These are phyloP conservation scores for Entoloma clypeatum DNA, from an alignment of 1,284 basidiomycete genomes.

Conservation along the genomic window DNA sequence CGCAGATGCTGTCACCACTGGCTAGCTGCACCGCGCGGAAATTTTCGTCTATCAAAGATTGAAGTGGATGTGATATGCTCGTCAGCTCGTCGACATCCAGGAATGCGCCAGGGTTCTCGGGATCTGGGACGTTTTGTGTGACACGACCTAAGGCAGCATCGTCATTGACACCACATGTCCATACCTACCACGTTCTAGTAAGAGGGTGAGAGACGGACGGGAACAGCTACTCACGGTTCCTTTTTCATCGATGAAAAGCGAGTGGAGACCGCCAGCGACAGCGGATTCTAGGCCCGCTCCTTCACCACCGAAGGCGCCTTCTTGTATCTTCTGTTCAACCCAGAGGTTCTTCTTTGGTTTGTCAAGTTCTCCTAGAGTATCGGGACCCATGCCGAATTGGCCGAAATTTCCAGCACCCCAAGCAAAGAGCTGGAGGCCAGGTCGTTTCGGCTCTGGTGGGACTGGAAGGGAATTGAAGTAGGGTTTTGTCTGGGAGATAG, in stretches of 20 bases:
- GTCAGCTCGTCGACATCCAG: slow-evolving; percentile 80
- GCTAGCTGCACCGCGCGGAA: slow-evolving; percentile 84
- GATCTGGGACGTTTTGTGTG: slow-evolving; percentile 70
- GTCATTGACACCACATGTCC: slow-evolving; percentile 91
- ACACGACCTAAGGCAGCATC: slow-evolving; percentile 86
- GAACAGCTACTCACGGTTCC: slow-evolving; percentile 61
- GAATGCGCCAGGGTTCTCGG: slow-evolving; percentile 52
- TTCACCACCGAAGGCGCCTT: slow-evolving; percentile 64
- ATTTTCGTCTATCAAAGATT: slow-evolving; percentile 64
- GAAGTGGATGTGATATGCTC: slow-evolving; percentile 69
- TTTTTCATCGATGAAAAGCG: slow-evolving; percentile 78
- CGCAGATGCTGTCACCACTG: slow-evolving; percentile 83
- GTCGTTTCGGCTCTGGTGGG: slow-evolving; percentile 46
- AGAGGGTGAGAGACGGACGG: slow-evolving; percentile 9
- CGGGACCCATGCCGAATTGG: slow-evolving; percentile 81
- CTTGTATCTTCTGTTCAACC: slow-evolving; percentile 58
- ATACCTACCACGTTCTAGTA: slow-evolving; percentile 47
- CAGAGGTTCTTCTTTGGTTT: slow-evolving; percentile 69
- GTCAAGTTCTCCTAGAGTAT: slow-evolving; percentile 62
- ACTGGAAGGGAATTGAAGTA: slow-evolving; percentile 61
- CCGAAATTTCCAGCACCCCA: slow-evolving; percentile 89
- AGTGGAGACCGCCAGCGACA: slow-evolving; percentile 82
- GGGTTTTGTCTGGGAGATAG: slow-evolving; percentile 40
- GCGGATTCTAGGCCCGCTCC: slow-evolving; percentile 74
- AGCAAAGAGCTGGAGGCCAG: slow-evolving; percentile 66